Conservation (phyloP, 306 rosid genomes). For the Morella rubra region DNA sequence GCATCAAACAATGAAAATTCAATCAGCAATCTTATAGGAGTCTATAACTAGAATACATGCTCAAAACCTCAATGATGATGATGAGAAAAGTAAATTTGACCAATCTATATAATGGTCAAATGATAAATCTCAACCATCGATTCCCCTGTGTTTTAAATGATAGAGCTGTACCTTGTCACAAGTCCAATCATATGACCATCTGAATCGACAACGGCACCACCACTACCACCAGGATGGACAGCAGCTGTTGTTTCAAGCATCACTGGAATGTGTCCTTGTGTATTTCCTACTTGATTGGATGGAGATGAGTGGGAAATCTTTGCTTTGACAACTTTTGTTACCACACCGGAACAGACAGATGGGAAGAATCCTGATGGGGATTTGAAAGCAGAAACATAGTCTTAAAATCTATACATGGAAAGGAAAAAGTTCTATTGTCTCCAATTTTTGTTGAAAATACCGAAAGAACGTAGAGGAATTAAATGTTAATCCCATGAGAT, state of each 20-base stretch:
- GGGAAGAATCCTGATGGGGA: slow-evolving; percentile 62
- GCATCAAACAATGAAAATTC: slow-evolving; percentile 40
- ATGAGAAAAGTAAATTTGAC: not conserved
- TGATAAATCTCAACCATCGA: not conserved
- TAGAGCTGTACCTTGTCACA: slow-evolving; percentile 71
- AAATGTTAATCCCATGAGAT: not conserved
- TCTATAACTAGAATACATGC: not conserved
- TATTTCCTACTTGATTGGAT: slow-evolving; percentile 39
- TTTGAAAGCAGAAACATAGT: not conserved
- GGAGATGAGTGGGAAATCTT: slow-evolving; percentile 51
- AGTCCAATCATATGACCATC: slow-evolving; percentile 92
- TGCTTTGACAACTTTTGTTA: slow-evolving; percentile 80
- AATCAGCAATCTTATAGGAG: slow-evolving; percentile 25
- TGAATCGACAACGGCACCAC: slow-evolving; percentile 85
- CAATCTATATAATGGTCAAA: not conserved
- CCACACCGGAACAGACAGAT: slow-evolving; percentile 84
- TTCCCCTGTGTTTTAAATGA: slow-evolving; percentile 9
- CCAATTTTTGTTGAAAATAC: not conserved
- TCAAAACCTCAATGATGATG: slow-evolving; percentile 10
- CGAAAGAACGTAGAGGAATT: not conserved
- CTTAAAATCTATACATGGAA: not conserved
- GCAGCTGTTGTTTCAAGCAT: slow-evolving; percentile 97
- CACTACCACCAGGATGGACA: slow-evolving; percentile 97
- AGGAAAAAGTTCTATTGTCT: not conserved
- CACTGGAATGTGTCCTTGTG: slow-evolving; percentile 47